phyloP scores from a whole-genome alignment of 179 eudicot species.

The Silene coronaria region DNA sequence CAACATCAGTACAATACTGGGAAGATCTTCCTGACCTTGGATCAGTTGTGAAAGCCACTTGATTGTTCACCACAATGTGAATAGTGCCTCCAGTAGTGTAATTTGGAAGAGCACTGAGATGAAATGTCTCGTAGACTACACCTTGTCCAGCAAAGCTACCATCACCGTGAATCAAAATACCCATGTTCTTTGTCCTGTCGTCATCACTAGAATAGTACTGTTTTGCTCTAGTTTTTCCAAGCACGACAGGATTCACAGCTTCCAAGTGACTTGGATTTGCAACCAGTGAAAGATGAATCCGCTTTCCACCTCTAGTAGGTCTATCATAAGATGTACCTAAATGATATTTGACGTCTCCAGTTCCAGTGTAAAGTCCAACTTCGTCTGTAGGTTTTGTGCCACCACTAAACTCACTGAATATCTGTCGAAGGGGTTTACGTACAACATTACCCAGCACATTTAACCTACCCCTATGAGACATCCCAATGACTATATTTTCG shows the following conservation, averaged over 20 bases:
- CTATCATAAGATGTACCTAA: constrained; percentile 93
- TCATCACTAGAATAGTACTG: constrained; percentile 69
- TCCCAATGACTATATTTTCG: constrained; percentile 86
- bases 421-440: constrained; percentile 78
- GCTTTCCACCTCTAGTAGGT: constrained; percentile 93
- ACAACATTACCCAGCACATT: constrained; percentile 96
- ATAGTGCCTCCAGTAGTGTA: constrained; percentile 92
- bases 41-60: constrained; percentile 94
- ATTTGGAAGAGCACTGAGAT: constrained; percentile 92
- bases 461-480: constrained; percentile 90
- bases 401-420: constrained; percentile 84
- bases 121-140: constrained; percentile 89
- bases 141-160: constrained; percentile 99
- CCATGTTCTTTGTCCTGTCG: constrained; percentile 79
- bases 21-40: constrained; percentile 91
- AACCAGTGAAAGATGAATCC: constrained; percentile 87
- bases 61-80: constrained; percentile 92
- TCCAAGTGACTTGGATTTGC: constrained; percentile 95
- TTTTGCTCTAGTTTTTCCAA: constrained; percentile 92
- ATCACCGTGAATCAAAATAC: constrained; percentile 82
- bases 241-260: constrained; percentile 92
- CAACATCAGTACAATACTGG: constrained; percentile 94
- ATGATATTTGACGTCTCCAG: constrained; percentile 58
- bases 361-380: constrained; percentile 86
- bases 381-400: constrained; percentile 80